Evolutionary conservation across 139 green algal species (phyloP), one percentile per base, ranked within the genome.

Genomic region (Coccomyxa sp.): DNA sequence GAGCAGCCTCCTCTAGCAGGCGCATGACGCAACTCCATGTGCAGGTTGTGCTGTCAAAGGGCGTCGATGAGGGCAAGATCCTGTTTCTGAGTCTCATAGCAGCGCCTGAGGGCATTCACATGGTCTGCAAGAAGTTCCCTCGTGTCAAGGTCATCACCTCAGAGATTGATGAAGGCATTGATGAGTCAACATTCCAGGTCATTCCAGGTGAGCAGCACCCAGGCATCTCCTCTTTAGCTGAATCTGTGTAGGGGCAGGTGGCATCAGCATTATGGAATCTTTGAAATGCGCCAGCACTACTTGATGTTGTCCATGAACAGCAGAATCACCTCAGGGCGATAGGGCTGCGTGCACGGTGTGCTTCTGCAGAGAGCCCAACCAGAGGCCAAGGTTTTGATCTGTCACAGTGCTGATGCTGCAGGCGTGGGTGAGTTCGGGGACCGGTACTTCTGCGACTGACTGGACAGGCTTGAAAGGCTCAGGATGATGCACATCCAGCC

Each of bases 41-140:
- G 41, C 83, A 97, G 91, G 89, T 98, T 76, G 83, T 99, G 44
- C 83, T 97, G 31, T 81, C 85, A 10, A 94, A 94, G 77, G 96
- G 96, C 8, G 95, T 98, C 35, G 38, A 87, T 8, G 88, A 98
- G 83, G 84, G 87, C 24, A 91, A 90, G 70, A 98, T 99, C 78
- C 79, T 99, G 70, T 96, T 98, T 82, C 84, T 98, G 27, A 96
- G 84, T 70, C 90, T 99, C 71, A 97, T 99, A 72, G 94, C 95
- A 5, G 92, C 95, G 6, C 94, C 95, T 5, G 91, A 97, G 84
- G 95, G 95, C 77, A 92, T 99, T 31, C 85, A 93, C 74, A 79
- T 81, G 24, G 78, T 98, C 29, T 97, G 90, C 85, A 83, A 34
- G 0, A 74, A 72, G 34, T 86, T 71, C 50, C 77, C 77, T 29